Evolutionary conservation across 768 basidiomycete species (phyloP), one percentile per base, ranked within the genome.

Genomic region (Naganishia kalamii): DNA sequence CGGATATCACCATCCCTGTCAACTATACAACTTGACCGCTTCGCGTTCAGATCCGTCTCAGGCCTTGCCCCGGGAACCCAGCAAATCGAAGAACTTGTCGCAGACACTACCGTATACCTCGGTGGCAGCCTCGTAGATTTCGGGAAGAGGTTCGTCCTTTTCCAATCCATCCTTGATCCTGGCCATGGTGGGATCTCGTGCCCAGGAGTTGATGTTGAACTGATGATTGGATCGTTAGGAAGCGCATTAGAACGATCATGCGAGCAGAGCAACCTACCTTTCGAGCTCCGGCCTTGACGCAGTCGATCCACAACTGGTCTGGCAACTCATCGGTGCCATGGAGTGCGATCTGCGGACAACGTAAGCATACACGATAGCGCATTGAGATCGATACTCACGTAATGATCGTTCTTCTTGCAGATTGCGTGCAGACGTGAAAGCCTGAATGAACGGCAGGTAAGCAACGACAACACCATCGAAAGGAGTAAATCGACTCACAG

Each of bases 311-410:
- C 35, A 77, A 69, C 59, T 70, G 62, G 50, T 79, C 78, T 0
- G 75, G 73, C 21, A 79, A 65, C 52, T 77, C 77, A 48, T 79
- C 78, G 13, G 78, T 79, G 15, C 78, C 78, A 67, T 78, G 75
- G 27, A 75, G 70, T 41, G 63, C 63, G 40, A 64, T 64, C 63
- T 64, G 40, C n/a, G 23, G 25, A 12, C 10, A 29, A 3, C 21
- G 17, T 13, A 23, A 17, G 19, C 32, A 51, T 15, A 21, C 25
- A 33, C 7, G 4, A 25, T 21, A 19, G 23, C 30, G 0, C 15
- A 23, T 5, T 19, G 1, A 41, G 23, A 7, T 1, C 2, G 23
- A 29, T 2, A 57, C 63, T 41, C 32, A 64, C 63, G 27, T 54
- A 64, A 37, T 64, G 63, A 21, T 57, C 51, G 41, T 57, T 57